These are phyloP conservation scores for Coniochaeta sp. DNA, from an alignment of 2,329 filamentous ascomycete genomes.

Conservation along the genomic window DNA sequence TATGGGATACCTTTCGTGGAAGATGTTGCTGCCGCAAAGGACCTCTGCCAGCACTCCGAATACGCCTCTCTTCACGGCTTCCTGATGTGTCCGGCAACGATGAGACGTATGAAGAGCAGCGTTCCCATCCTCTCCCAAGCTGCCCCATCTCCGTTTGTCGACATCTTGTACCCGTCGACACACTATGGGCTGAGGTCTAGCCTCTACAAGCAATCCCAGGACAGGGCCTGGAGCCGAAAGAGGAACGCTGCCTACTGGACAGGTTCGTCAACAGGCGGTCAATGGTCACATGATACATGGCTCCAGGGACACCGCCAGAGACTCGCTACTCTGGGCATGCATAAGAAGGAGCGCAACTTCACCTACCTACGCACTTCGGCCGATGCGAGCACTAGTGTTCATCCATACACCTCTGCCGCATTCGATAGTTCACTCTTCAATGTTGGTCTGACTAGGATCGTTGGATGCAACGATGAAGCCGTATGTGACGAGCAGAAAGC, in stretches of 20 bases:
- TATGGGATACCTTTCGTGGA: constrained; percentile 29
- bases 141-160: constrained; percentile 36
- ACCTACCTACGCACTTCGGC: not conserved
- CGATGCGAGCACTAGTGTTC: not conserved
- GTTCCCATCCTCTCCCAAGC: constrained; percentile 41
- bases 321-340: constrained; percentile 5
- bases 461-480: constrained; percentile 30
- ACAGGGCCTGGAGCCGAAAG: constrained; percentile 42
- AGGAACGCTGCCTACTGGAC: constrained; percentile 47
- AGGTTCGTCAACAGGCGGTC: constrained; percentile 31
- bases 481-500: constrained; percentile 11
- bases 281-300: not conserved
- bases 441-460: constrained; percentile 23
- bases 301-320: constrained; percentile 5
- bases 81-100: constrained; percentile 32
- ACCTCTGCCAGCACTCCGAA: constrained; percentile 38
- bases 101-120: constrained; percentile 28
- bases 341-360: not conserved
- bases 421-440: constrained; percentile 4
- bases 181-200: constrained; percentile 33
- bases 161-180: constrained; percentile 44
- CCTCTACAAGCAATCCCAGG: constrained; percentile 29
- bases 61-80: constrained; percentile 36
- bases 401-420: not conserved
- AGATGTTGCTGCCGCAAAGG: constrained; percentile 15